phyloP scores from a whole-genome alignment of 2,329 filamentous ascomycete species.

The Allantophomopsis cytisporea region DNA sequence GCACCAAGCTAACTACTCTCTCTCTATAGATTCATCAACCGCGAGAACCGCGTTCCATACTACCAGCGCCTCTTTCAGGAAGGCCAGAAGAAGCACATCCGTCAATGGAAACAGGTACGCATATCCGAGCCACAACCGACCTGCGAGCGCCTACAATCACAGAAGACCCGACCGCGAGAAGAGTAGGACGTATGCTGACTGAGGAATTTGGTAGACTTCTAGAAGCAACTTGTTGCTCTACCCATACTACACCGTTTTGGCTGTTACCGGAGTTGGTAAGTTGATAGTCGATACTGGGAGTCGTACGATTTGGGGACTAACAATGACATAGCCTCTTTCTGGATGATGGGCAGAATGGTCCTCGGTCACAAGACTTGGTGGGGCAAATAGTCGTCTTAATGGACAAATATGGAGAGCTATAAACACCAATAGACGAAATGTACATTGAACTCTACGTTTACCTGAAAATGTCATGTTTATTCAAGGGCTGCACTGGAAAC shows the following conservation, averaged over 20 bases:
- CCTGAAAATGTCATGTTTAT: too few species aligned
- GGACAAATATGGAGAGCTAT: too few species aligned
- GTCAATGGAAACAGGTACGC: conserved; percentile 68
- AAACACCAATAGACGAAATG: conserved; percentile 1
- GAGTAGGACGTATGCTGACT: conserved; percentile 3
- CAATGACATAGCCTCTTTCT: conserved; percentile 32
- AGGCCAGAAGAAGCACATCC: conserved; percentile 53
- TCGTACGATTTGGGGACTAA: neutral
- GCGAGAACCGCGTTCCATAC: conserved; percentile 63
- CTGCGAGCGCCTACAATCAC: too few species aligned
- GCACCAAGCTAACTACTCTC: conserved; percentile 8
- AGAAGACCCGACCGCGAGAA: neutral
- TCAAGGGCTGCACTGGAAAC: too few species aligned
- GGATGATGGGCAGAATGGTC: conserved; percentile 61
- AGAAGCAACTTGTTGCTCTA: conserved; percentile 51
- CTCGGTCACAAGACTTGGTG: conserved; percentile 73
- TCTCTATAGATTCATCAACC: conserved; percentile 41
- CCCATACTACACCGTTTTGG: conserved; percentile 54
- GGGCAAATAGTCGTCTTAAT: conserved; percentile 23
- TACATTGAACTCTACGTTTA: conserved; percentile 7
- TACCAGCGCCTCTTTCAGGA: conserved; percentile 65
- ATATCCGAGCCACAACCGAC: neutral
- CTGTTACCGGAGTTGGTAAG: conserved; percentile 49
- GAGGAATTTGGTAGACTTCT: conserved; percentile 32
- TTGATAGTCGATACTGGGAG: conserved; percentile 7